Conservation (phyloP, 176 grass and related monocot species). For the Typha latifolia region DNA sequence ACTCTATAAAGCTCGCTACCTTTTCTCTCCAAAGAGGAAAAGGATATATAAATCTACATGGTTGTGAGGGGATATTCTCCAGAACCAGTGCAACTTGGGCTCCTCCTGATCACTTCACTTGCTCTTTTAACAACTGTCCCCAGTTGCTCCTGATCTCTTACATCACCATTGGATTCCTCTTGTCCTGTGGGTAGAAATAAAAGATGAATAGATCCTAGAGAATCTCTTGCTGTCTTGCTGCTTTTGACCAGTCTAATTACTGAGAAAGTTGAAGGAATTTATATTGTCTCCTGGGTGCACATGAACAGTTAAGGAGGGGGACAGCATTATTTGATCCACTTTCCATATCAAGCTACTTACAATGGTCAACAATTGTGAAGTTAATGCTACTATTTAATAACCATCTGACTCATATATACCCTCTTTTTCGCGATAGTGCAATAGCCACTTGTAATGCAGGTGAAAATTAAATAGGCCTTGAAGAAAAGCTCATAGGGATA, state of each 20-base stretch:
- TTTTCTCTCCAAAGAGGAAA: constrained; percentile 1
- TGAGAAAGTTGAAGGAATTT: neutral
- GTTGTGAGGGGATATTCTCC: neutral
- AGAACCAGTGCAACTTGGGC: neutral
- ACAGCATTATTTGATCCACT: neutral
- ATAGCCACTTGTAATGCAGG: neutral
- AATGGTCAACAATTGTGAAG: neutral
- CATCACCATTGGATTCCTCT: neutral
- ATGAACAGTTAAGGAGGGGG: neutral
- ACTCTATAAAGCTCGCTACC: neutral
- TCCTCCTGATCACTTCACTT: neutral
- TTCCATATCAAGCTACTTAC: neutral
- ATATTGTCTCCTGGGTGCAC: neutral
- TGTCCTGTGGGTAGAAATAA: neutral
- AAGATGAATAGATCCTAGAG: neutral
- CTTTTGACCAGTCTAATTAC: neutral
- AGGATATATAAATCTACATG: neutral
- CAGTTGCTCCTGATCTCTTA: neutral
- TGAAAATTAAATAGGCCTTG: neutral
- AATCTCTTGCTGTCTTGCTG: constrained; percentile 3
- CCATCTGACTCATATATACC: neutral
- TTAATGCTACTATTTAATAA: neutral
- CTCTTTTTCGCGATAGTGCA: neutral
- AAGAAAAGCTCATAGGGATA: neutral
- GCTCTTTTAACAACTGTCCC: neutral